Percentiles rank a stretch among this genome's conserved stretches.
Evolutionary conservation across 495 filamentous ascomycete species (phyloP).

Genomic region (Terfezia claveryi): DNA sequence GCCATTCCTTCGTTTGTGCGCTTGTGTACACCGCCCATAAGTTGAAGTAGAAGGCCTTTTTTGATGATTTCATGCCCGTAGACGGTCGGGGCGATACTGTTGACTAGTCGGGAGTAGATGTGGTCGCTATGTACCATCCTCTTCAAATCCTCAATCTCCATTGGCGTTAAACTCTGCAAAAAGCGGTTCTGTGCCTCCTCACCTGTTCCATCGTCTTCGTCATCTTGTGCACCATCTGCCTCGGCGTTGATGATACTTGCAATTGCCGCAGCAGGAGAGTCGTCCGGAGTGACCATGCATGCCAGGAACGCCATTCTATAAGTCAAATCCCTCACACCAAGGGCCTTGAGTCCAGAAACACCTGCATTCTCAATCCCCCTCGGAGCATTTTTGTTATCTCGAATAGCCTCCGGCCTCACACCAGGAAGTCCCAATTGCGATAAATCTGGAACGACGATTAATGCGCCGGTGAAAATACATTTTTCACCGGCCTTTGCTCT

Average conservation of each 20-base stretch:
- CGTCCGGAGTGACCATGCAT: constrained; percentile 91
- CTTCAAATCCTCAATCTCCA: constrained; percentile 79
- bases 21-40: constrained; percentile 85
- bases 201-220: constrained; percentile 18
- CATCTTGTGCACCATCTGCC: constrained; percentile 10
- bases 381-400: constrained; percentile 51
- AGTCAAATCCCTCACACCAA: constrained; percentile 87
- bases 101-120: constrained; percentile 80
- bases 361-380: constrained; percentile 43
- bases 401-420: constrained; percentile 57
- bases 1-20: constrained; percentile 77
- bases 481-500: constrained; percentile 93
- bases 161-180: constrained; percentile 54
- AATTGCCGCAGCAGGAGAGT: constrained; percentile 38
- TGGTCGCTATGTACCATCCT: constrained; percentile 85
- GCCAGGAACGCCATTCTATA: constrained; percentile 94
- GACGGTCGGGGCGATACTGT: constrained; percentile 76
- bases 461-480: constrained; percentile 85
- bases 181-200: constrained; percentile 47
- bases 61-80: constrained; percentile 96
- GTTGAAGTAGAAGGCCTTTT: constrained; percentile 80
- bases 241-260: not conserved
- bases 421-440: constrained; percentile 86
- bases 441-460: constrained; percentile 94
- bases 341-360: constrained; percentile 68